Evolutionary conservation across 2,329 filamentous ascomycete genomes (phyloP).

Genomic region (Zymoseptoria passerinii): DNA sequence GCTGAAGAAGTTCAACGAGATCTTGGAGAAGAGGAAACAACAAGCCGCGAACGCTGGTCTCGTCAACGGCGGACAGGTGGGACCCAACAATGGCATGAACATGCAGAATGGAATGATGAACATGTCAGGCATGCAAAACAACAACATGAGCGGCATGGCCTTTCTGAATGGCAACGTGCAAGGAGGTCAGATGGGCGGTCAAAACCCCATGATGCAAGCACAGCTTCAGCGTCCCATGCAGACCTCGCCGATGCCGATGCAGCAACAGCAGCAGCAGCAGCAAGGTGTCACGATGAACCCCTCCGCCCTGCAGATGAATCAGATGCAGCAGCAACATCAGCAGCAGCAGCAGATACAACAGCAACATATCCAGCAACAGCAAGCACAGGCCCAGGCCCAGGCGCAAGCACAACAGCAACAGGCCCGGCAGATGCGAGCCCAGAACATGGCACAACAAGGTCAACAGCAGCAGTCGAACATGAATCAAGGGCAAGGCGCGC

Average conservation of each 20-base stretch:
- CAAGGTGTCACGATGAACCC: constrained; percentile 19
- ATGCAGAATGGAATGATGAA: constrained; percentile 15
- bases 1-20: constrained; percentile 22
- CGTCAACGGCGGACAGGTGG: constrained; percentile 7
- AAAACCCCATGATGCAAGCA: constrained; percentile 19
- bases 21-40: constrained; percentile 17
- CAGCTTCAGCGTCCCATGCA: constrained; percentile 25
- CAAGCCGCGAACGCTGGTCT: constrained; percentile 5
- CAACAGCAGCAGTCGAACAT: constrained; percentile 12
- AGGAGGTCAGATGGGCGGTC: constrained; percentile 17
- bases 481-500: constrained; percentile 6
- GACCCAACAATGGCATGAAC: constrained; percentile 19
- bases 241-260: constrained; percentile 18
- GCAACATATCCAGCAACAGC: constrained; percentile 22
- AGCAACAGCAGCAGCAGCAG: constrained; percentile 12
- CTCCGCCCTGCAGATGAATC: constrained; percentile 17
- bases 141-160: constrained; percentile 16
- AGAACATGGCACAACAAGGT: constrained; percentile 11
- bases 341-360: constrained; percentile 16
- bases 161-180: constrained; percentile 5
- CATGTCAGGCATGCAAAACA: constrained; percentile 23
- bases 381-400: constrained; percentile 9
- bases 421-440: background rate
- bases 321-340: constrained; percentile 5
- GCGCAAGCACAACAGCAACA: constrained; percentile 1